These are phyloP conservation scores for Acanthamoeba lenticulata DNA, from an alignment of 208 protist genomes.

Conservation along the genomic window DNA sequence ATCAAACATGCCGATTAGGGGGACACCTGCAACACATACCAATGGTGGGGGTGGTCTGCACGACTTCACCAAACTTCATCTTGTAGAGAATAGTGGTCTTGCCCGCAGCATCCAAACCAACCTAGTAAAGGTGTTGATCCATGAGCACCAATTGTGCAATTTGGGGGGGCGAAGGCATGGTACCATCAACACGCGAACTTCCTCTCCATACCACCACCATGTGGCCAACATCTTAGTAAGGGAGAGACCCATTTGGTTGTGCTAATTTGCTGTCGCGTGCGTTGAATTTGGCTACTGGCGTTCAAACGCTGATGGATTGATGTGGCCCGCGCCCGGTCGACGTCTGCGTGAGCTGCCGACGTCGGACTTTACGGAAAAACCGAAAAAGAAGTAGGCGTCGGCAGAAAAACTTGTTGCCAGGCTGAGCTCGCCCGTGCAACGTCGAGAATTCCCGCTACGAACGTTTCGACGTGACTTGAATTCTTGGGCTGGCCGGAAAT, in stretches of 20 bases:
- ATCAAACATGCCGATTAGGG: background rate
- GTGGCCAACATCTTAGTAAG: conserved; percentile 14
- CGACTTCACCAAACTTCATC: conserved; percentile 82
- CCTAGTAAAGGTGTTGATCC: conserved; percentile 68
- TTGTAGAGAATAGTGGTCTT: conserved; percentile 94
- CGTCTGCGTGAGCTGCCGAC: no score
- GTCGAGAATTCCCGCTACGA: no score
- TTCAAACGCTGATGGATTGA: no score
- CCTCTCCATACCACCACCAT: conserved; percentile 53
- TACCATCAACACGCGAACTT: conserved; percentile 54
- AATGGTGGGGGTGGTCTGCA: conserved; percentile 39
- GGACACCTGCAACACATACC: no score
- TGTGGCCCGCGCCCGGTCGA: no score
- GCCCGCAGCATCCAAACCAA: conserved; percentile 97
- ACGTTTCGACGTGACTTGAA: no score
- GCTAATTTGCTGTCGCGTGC: background rate
- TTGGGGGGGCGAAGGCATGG: background rate
- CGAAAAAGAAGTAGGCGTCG: no score
- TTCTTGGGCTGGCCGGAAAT: no score
- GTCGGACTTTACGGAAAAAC: no score
- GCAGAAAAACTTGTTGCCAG: no score
- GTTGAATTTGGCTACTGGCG: no score
- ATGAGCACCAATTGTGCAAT: background rate
- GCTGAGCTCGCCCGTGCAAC: no score
- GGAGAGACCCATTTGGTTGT: conserved; percentile 33